These are phyloP conservation scores for Colletotrichum spinosum DNA, from an alignment of 2,329 filamentous ascomycete species.

Conservation along the genomic window DNA sequence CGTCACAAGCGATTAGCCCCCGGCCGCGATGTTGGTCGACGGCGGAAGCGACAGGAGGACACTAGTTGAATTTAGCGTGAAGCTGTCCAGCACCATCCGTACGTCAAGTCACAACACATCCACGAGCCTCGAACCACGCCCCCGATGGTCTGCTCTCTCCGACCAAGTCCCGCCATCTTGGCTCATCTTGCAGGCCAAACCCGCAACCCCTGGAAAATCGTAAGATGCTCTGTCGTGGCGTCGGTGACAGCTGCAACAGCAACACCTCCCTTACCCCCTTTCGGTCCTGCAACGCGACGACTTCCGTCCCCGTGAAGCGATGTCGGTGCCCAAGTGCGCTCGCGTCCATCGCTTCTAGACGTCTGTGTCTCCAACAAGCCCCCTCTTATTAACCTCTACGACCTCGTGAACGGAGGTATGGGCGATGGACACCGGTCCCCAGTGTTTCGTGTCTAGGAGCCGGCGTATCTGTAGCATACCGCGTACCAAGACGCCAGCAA, in stretches of 20 bases:
- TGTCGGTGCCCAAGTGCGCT: conserved; percentile 1
- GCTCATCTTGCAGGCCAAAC: conserved; percentile 21
- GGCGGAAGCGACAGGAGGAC: too few relatives aligned
- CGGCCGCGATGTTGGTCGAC: too few relatives aligned
- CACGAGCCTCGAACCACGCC: not conserved
- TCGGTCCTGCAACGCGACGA: not conserved
- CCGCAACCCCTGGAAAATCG: conserved; percentile 6
- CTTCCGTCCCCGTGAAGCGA: not conserved
- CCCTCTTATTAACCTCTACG: conserved; percentile 27
- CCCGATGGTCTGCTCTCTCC: not conserved
- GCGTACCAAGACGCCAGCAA: not conserved
- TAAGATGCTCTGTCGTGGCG: conserved; percentile 30
- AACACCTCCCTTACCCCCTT: not conserved
- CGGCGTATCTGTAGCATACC: too few relatives aligned
- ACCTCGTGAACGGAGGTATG: not conserved
- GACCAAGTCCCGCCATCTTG: conserved; percentile 12
- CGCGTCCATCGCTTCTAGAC: too few relatives aligned
- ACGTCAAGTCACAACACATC: too few relatives aligned
- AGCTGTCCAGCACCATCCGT: too few relatives aligned
- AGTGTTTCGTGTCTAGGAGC: not conserved
- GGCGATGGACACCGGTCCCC: not conserved
- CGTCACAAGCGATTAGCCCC: too few relatives aligned
- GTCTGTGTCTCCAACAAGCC: too few relatives aligned
- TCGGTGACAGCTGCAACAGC: conserved; percentile 9
- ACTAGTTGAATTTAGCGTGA: too few relatives aligned